phyloP scores from a whole-genome alignment of 768 basidiomycete species.

The Phylloporus scabripes region DNA sequence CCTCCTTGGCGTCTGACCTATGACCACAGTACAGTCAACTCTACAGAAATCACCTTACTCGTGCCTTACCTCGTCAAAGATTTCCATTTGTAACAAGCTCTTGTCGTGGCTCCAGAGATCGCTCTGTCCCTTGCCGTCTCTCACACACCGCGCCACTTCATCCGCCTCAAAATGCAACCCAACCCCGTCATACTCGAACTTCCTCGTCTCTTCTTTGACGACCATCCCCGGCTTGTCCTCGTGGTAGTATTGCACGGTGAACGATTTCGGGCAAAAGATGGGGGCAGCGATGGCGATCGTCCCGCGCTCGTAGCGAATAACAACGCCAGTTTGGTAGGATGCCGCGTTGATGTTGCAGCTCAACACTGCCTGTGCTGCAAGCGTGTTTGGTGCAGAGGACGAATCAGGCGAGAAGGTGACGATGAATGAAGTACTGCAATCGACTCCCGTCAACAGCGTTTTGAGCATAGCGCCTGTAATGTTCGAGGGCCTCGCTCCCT shows the following conservation, averaged over 20 bases:
- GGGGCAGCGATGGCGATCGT: conserved; percentile 59
- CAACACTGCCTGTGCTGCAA: conserved; percentile 68
- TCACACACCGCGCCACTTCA: conserved; percentile 74
- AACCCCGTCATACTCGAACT: conserved; percentile 55
- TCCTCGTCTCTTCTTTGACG: conserved; percentile 52
- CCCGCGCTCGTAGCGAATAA: conserved; percentile 72
- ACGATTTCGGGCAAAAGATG: conserved; percentile 61
- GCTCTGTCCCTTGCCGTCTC: conserved; percentile 71
- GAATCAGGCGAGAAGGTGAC: conserved; percentile 58
- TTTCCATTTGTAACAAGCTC: conserved; percentile 73
- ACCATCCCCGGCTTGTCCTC: conserved; percentile 39
- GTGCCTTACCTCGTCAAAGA: conserved; percentile 72
- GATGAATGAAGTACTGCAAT: conserved; percentile 69
- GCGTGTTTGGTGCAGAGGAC: conserved; percentile 24
- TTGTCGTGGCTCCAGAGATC: conserved; percentile 72
- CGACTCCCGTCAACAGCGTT: conserved; percentile 72
- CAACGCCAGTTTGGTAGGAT: conserved; percentile 45
- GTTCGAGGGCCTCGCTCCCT: conserved; percentile 47
- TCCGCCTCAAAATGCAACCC: conserved; percentile 89
- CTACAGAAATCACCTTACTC: not conserved
- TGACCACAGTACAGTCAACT: conserved; percentile 11
- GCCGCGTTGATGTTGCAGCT: conserved; percentile 61
- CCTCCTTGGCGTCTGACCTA: conserved; percentile 65
- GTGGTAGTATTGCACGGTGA: conserved; percentile 57
- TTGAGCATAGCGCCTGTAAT: conserved; percentile 72